Evolutionary conservation across 2,329 filamentous ascomycete genomes (phyloP).

Genomic region (Diplodia seriata): DNA sequence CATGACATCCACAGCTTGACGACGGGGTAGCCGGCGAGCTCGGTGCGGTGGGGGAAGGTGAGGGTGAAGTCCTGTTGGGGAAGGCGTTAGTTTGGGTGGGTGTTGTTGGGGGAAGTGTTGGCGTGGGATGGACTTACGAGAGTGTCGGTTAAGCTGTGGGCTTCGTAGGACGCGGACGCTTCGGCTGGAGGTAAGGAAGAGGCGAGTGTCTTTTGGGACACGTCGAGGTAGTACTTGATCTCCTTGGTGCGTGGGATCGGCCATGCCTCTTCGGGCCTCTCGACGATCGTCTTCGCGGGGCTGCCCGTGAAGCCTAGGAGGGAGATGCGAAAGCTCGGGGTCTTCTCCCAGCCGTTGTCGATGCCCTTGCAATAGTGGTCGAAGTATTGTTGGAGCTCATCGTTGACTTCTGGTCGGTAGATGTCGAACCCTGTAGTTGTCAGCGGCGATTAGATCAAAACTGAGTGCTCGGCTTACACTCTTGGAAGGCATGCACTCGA

Average conservation of each 20-base stretch:
- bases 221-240: slow-evolving; percentile 33
- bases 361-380: slow-evolving; percentile 54
- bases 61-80: slow-evolving; percentile 44
- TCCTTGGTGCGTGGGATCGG: slow-evolving; percentile 37
- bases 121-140: not conserved
- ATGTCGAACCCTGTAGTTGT: slow-evolving; percentile 20
- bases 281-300: slow-evolving; percentile 18
- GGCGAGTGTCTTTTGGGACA: not conserved
- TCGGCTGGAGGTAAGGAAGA: not conserved
- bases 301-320: slow-evolving; percentile 41
- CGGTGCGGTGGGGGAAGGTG: slow-evolving; percentile 43
- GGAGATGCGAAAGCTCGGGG: slow-evolving; percentile 54
- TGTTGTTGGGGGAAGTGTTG: not conserved
- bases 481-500: slow-evolving; percentile 29
- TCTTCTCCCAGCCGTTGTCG: slow-evolving; percentile 58
- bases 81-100: not conserved
- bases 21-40: slow-evolving; percentile 32
- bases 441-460: not conserved
- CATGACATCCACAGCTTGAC: slow-evolving; percentile 29
- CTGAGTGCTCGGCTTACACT: not conserved
- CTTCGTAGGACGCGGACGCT: slow-evolving; percentile 11
- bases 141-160: slow-evolving; percentile 13
- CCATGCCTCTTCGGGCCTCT: slow-evolving; percentile 18
- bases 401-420: slow-evolving; percentile 32
- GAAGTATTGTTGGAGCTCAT: slow-evolving; percentile 49